phyloP scores from a whole-genome alignment of 345 rosid genomes.

The Moringa oleifera region DNA sequence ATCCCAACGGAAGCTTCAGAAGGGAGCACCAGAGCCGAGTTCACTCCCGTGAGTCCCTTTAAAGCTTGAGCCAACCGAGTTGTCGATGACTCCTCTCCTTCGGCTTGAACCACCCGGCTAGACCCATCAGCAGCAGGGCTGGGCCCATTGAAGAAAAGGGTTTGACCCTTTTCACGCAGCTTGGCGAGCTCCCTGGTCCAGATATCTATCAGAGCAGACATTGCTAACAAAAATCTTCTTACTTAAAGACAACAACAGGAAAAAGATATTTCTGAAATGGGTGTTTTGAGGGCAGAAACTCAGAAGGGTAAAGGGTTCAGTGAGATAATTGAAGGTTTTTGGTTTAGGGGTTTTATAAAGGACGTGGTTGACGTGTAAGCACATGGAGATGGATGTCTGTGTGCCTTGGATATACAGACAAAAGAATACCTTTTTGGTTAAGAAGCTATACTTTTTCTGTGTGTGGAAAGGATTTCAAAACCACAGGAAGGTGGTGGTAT shows the following conservation, averaged over 20 bases:
- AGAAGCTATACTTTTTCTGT: neutral
- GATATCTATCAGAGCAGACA: conserved; percentile 46
- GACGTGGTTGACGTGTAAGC: too few species aligned
- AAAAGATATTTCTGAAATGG: neutral
- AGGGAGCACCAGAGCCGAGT: neutral
- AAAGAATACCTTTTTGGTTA: too few species aligned
- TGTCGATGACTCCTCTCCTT: neutral
- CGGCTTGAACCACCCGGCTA: conserved; percentile 12
- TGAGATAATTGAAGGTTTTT: too few species aligned
- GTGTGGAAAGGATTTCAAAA: neutral
- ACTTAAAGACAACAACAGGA: neutral
- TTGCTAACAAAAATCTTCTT: conserved; percentile 5
- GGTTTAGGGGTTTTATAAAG: too few species aligned
- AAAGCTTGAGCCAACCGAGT: conserved; percentile 15
- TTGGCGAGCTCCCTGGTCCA: conserved; percentile 35
- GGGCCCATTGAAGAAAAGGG: conserved; percentile 16
- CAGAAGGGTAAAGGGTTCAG: too few species aligned
- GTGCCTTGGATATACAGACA: neutral
- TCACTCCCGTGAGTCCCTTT: neutral
- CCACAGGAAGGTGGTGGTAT: too few species aligned
- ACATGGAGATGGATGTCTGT: neutral
- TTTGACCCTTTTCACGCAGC: conserved; percentile 31
- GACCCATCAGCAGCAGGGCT: neutral
- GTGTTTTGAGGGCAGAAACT: too few species aligned
- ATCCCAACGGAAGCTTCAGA: conserved; percentile 30